Evolutionary conservation across 2,329 filamentous ascomycete species (phyloP), one percentile per base, ranked within the genome.

Genomic region (Fusarium nurragi): DNA sequence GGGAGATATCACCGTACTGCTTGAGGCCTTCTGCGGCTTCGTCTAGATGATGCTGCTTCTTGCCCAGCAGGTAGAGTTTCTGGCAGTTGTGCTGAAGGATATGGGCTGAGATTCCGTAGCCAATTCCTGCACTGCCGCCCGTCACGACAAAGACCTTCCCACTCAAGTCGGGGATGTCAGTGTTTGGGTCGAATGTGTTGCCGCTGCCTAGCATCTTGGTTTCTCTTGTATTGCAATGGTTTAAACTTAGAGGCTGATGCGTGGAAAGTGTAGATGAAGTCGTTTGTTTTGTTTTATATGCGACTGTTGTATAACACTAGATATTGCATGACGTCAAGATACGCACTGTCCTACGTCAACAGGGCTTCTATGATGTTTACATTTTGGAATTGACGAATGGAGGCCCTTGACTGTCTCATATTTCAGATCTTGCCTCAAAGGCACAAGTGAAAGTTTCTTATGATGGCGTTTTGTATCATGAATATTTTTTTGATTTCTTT

Each of bases 131-230:
- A 16, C 54, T 57, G 18, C 48, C 54, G 4, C 54, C 54, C 2
- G 54, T 57, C 1, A 57, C 54, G 1, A 57, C 40, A n/a, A 41
- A 57, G 22, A 57, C 54, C 1, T 54, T 57, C 4, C 54, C 54
- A 6, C 26, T 36, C 6, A 57, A 18, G 16, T 57, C 54, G 22
- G 48, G 48, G 6, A 57, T 57, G 39, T 57, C 54, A 4, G 40
- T 46, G 34, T 40, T 54, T 8, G 54, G 54, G 18, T 57, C 40
- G 6, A 57, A 57, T 6, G 28, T 54, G 21, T 57, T 57, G 9
- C 34, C 16, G 18, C 6, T 40, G 6, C 45, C 45, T 7, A 54
- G 40, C 54, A 57, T 57, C 8, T 40, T 54, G 11, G 2, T 7
- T 32, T 2, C 16, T n/a, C 5, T 16, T 9, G 7, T 16, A 1